Base-by-base conservation (phyloP, 352 stramenopile species). In the Phytophthora nicotianae region DNA sequence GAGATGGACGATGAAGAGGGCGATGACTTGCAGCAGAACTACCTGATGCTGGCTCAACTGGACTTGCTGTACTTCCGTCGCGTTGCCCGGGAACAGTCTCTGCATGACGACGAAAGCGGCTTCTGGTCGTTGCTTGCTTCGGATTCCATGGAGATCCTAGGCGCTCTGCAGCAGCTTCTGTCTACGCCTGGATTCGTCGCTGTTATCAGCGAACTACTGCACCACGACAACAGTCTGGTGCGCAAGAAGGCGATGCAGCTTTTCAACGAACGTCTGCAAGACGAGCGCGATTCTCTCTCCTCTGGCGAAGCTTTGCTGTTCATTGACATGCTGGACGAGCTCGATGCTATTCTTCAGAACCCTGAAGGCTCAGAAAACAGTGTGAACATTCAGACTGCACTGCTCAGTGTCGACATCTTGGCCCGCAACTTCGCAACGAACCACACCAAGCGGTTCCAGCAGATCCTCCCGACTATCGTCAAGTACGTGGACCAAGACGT, bases 231-330 rank as follows among this genome's bases (percentile, higher is more conserved):
- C 58, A 86, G 79, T 20, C 59, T 93, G n/a, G 84, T 96, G 43
- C 88, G 88, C 24, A 92, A 93, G 65, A 92, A 92, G 59, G 88
- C 88, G 5, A 91, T 96, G 80, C 84, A 94, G 69, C 68, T 96
- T 14, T 93, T 96, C 49, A 95, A 95, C 57, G 87, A 93, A 48
- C 85, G 86, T 7, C 73, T 96, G 2, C 78, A 93, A 21, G 80
- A 87, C 19, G 77, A 91, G 38, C 79, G 84, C 14, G 62, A 62
- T 9, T 74, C 79, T 27, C 53, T 96, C 3, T 79, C 79, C 8
- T 72, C 72, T 7, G 83, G 84, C 20, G 88, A 96, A 59, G 75
- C 84, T 62, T 63, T 95, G 45, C 65, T 95, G 8, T 95, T 95
- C 53, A 79, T 96, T 13, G 88, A 96, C 46, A 95, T 96, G 87